These are phyloP conservation scores for Chimonanthus praecox DNA, from an alignment of 164 flowering plant genomes.

Conservation along the genomic window DNA sequence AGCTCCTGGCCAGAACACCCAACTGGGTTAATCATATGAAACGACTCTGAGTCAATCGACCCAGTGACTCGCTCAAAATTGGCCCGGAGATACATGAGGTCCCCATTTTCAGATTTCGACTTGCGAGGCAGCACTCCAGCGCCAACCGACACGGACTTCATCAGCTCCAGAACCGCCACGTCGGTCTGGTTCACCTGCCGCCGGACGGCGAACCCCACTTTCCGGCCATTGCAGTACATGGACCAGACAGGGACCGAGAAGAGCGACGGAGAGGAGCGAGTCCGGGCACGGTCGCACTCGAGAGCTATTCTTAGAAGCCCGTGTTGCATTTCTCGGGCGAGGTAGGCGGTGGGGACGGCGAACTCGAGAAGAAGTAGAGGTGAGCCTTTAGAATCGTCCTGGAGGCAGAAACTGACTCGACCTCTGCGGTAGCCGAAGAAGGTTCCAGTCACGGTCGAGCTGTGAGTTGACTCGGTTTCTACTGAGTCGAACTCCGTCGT, in stretches of 20 bases:
- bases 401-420: slow-evolving; percentile 24
- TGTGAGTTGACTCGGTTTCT: slow-evolving; percentile 15
- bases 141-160: slow-evolving; percentile 22
- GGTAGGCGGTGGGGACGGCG: slow-evolving; percentile 40
- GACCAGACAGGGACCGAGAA: slow-evolving; percentile 40
- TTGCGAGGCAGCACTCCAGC: slow-evolving; percentile 27
- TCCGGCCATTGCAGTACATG: slow-evolving; percentile 26
- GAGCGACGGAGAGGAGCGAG: slow-evolving; percentile 17
- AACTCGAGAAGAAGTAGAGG: slow-evolving; percentile 48
- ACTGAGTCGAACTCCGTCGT: slow-evolving; percentile 14
- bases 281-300: slow-evolving; percentile 25
- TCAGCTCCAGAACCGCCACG: slow-evolving; percentile 24
- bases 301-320: slow-evolving; percentile 49
- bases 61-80: too few species aligned
- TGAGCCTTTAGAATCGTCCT: slow-evolving; percentile 24
- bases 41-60: too few species aligned
- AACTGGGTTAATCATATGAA: slow-evolving; percentile 53
- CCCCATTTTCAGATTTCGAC: slow-evolving; percentile 16
- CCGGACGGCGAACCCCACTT: too few species aligned
- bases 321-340: slow-evolving; percentile 47
- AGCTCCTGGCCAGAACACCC: slow-evolving; percentile 53
- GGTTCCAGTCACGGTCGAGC: slow-evolving; percentile 43
- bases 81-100: too few species aligned
- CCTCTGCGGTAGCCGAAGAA: slow-evolving; percentile 43
- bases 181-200: slow-evolving; percentile 16